A percentile compares a stretch with the other conserved stretches of the same genome.
These are phyloP conservation scores for Coemansia sp. DNA, from an alignment of 192 early-diverging fungal genomes.

Conservation along the genomic window DNA sequence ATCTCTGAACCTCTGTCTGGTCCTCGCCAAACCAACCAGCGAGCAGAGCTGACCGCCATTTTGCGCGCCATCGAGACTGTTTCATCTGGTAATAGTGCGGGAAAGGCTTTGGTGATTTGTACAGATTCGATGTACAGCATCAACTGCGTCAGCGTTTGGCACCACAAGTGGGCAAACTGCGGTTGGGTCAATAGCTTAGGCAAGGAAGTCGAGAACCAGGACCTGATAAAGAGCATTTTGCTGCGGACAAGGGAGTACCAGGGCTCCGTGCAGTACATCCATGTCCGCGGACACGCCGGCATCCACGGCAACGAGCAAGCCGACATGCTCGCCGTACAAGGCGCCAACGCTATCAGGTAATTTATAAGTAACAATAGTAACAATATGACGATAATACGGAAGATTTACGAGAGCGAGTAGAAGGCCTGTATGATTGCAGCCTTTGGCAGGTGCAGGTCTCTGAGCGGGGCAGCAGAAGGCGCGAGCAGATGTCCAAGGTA, in stretches of 20 bases:
- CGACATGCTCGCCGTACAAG: slow-evolving; percentile 74
- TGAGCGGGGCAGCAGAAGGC: slow-evolving; percentile 16
- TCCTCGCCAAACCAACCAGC: slow-evolving; percentile 69
- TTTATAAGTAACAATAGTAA: background rate
- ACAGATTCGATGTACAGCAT: slow-evolving; percentile 82
- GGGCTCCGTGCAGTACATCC: slow-evolving; percentile 34
- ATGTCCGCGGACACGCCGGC: slow-evolving; percentile 78
- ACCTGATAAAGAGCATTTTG: slow-evolving; percentile 70
- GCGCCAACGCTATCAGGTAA: slow-evolving; percentile 47
- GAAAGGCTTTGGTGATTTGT: slow-evolving; percentile 59
- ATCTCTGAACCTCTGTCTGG: slow-evolving; percentile 59
- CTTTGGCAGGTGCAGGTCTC: slow-evolving; percentile 21
- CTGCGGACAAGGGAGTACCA: slow-evolving; percentile 16
- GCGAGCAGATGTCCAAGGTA: slow-evolving; percentile 57
- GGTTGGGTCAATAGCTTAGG: slow-evolving; percentile 64
- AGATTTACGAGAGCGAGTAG: background rate
- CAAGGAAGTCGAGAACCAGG: slow-evolving; percentile 71
- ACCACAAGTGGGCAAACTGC: slow-evolving; percentile 70
- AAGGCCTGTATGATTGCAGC: slow-evolving; percentile 29
- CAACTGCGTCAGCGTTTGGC: slow-evolving; percentile 75
- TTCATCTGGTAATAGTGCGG: no score
- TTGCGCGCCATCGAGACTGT: slow-evolving; percentile 61
- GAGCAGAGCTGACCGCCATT: slow-evolving; percentile 72
- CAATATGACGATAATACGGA: no score
- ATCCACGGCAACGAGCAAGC: slow-evolving; percentile 79